Evolutionary conservation across 257 asterid species (phyloP).

Genomic region (Solanum sejunctum): DNA sequence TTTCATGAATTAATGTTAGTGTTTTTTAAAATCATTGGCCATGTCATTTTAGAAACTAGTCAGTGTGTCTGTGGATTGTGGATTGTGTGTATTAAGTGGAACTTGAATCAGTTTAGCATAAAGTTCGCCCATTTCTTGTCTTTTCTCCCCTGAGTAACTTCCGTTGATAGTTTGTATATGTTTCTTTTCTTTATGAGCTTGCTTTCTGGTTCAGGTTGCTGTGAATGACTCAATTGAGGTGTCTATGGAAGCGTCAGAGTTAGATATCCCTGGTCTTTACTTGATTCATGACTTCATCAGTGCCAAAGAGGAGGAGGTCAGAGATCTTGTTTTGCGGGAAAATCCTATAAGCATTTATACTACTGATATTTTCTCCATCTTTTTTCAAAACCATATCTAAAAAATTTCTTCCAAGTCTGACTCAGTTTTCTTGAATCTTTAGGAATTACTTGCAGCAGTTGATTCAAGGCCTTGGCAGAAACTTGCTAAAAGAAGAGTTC

Average conservation of each 20-base stretch:
- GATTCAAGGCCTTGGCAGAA: slow-evolving; percentile 60
- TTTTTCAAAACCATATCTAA: background rate
- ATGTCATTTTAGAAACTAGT: background rate
- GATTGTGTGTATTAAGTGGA: background rate
- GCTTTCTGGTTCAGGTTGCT: slow-evolving; percentile 25
- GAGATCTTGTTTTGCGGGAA: slow-evolving; percentile 15
- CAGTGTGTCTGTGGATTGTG: background rate
- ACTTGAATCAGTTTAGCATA: background rate
- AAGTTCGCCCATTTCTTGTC: background rate
- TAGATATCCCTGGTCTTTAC: slow-evolving; percentile 75
- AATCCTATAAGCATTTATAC: slow-evolving; percentile 3
- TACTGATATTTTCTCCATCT: background rate
- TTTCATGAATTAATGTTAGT: background rate
- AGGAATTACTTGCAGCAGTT: slow-evolving; percentile 84
- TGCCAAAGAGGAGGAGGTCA: slow-evolving; percentile 74
- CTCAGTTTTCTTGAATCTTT: background rate
- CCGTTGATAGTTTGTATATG: background rate
- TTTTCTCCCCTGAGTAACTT: background rate
- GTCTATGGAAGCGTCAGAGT: slow-evolving; percentile 54
- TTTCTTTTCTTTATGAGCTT: background rate
- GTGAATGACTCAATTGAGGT: slow-evolving; percentile 34
- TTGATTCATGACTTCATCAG: slow-evolving; percentile 59
- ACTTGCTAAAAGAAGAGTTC: slow-evolving; percentile 94
- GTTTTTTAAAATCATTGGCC: background rate
- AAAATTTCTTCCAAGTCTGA: background rate